Percentiles rank a stretch among this genome's conserved stretches.
phyloP scores from a whole-genome alignment of 1,139 yeast genomes.

The Scheffersomyces illinoinensis region DNA sequence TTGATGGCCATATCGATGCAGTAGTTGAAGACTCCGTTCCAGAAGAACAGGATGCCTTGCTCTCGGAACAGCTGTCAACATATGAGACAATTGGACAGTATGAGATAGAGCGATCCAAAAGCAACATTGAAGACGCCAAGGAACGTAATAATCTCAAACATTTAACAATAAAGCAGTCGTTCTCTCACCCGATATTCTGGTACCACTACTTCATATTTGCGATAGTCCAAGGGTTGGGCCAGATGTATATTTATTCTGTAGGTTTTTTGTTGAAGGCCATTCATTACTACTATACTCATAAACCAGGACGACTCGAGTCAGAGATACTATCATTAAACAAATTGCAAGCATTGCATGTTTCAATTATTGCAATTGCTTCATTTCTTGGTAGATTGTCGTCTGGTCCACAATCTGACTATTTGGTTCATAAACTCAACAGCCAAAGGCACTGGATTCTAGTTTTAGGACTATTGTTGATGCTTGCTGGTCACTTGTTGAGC shows the following conservation, averaged over 20 bases:
- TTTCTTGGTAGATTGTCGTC: slow-evolving; percentile 68
- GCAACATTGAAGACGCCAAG: neutral
- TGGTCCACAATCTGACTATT: slow-evolving; percentile 66
- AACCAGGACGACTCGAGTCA: slow-evolving; percentile 1
- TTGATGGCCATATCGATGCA: slow-evolving; percentile 27
- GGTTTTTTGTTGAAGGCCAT: slow-evolving; percentile 69
- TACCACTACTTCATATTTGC: slow-evolving; percentile 58
- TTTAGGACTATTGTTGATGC: slow-evolving; percentile 45
- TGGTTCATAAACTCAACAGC: slow-evolving; percentile 49
- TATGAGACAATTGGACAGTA: neutral
- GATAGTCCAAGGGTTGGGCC: slow-evolving; percentile 70
- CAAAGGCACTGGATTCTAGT: slow-evolving; percentile 73
- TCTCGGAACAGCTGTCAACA: neutral
- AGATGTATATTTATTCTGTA: slow-evolving; percentile 73
- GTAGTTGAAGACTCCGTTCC: neutral
- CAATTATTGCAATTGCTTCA: slow-evolving; percentile 65
- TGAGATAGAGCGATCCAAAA: neutral
- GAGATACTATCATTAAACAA: slow-evolving; percentile 26
- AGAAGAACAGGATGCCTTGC: neutral
- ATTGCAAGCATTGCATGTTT: slow-evolving; percentile 71
- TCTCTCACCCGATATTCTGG: slow-evolving; percentile 35
- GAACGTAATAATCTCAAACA: neutral
- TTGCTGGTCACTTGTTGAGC: slow-evolving; percentile 42
- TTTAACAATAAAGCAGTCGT: neutral
- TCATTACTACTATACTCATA: slow-evolving; percentile 27